Percentiles rank a stretch among this genome's conserved stretches.
phyloP scores from a whole-genome alignment of 2,329 filamentous ascomycete genomes.

The Pezicula neosporulosa region DNA sequence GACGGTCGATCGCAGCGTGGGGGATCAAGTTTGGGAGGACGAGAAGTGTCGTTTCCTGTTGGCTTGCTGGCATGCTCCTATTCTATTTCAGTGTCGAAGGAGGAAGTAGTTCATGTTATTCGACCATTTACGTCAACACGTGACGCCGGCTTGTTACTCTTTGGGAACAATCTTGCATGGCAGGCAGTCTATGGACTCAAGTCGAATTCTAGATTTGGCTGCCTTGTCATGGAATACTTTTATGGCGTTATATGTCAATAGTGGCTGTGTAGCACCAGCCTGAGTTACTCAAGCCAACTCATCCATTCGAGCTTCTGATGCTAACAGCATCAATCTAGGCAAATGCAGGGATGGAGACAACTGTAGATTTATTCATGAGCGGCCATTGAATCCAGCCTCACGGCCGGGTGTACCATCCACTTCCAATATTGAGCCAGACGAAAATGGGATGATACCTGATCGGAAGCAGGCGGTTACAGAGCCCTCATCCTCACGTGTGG shows the following conservation, averaged over 20 bases:
- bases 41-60: conserved; percentile 9
- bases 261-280: neutral
- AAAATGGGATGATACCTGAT: conserved; percentile 21
- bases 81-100: neutral
- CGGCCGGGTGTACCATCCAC: conserved; percentile 6
- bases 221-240: too few species aligned
- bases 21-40: conserved; percentile 11
- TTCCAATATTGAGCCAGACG: conserved; percentile 8
- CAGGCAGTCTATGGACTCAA: too few species aligned
- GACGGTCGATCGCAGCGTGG: conserved; percentile 16
- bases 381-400: conserved; percentile 7
- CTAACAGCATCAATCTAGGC: neutral
- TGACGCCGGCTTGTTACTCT: too few species aligned
- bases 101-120: too few species aligned
- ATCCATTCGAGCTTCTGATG: neutral
- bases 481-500: conserved; percentile 41
- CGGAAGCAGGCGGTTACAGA: conserved; percentile 29
- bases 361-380: conserved; percentile 8
- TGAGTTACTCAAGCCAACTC: neutral
- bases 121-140: too few species aligned
- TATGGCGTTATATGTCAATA: too few species aligned
- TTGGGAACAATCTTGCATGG: too few species aligned
- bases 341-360: conserved; percentile 1
- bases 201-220: too few species aligned
- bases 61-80: conserved; percentile 12